These are phyloP conservation scores for Phaeosphaeriaceae sp. DNA, from an alignment of 2,329 filamentous ascomycete genomes.

Conservation along the genomic window DNA sequence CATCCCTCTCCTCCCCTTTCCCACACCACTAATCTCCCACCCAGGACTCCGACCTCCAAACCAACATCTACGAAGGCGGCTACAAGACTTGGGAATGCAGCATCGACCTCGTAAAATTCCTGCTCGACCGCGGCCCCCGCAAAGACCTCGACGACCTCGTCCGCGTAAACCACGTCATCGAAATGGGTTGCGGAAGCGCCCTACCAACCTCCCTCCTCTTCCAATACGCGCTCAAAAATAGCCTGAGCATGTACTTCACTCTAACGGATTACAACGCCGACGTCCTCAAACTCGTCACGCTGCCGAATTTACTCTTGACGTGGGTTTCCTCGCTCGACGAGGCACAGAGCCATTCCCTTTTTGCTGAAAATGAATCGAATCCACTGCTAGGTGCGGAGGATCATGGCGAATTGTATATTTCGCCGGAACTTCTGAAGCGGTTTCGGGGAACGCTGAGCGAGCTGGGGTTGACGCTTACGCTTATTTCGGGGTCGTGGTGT, in stretches of 20 bases:
- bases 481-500: constrained; percentile 79
- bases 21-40: too few species aligned
- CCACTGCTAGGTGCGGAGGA: constrained; percentile 20
- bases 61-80: constrained; percentile 83
- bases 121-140: constrained; percentile 56
- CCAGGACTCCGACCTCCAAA: constrained; percentile 71
- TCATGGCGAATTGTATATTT: constrained; percentile 68
- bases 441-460: constrained; percentile 64
- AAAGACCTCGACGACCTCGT: constrained; percentile 58
- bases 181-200: constrained; percentile 80
- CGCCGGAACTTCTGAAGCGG: constrained; percentile 61
- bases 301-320: constrained; percentile 77
- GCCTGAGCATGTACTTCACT: constrained; percentile 63
- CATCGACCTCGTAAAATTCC: constrained; percentile 75
- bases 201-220: constrained; percentile 75
- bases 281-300: constrained; percentile 77
- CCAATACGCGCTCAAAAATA: constrained; percentile 62
- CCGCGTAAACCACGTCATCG: constrained; percentile 57
- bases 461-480: constrained; percentile 63
- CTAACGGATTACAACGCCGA: constrained; percentile 81
- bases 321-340: constrained; percentile 55
- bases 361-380: constrained; percentile 24
- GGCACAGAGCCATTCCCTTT: constrained; percentile 18
- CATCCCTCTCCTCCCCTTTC: too few species aligned
- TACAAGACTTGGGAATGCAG: constrained; percentile 93